Evolutionary conservation across 2,329 filamentous ascomycete genomes (phyloP), one percentile per base, ranked within the genome.

Genomic region (Cercospora sp.): DNA sequence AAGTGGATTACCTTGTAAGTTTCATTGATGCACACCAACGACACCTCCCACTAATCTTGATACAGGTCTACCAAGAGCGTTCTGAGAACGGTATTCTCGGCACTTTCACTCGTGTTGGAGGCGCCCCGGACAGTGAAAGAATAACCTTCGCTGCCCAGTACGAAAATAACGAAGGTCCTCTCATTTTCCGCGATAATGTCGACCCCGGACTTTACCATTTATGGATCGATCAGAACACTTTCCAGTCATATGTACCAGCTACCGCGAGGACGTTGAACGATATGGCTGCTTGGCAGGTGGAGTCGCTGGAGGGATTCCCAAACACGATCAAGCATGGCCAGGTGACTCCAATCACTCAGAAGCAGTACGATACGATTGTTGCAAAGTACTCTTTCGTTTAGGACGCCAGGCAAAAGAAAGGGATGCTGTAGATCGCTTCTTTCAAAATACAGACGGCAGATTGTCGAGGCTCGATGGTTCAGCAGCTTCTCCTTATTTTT

Each of bases 121-220:
- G 65, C 13, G 69, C 69, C 2, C 33, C 68, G 7, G 48, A 67
- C 3, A 16, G 4, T 7, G 65, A 70, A 23, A 36, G 70, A 12
- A 70, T 70, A 31, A 55, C 36, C 8, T 72, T 72, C 55, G 70
- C 70, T 1, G 16, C 57, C 20, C 64, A 70, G 31, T 70, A 70
- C 36, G 63, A 28, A 13, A 70, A 69, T 33, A 72, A 70, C 10
- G 70, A 70, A 62, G 68, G 69, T 16, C 64, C 69, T 28, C 30
- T 70, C 9, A 65, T 72, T 45, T 70, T 72, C 51, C 64, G 61
- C n/a, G 69, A 72, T 26, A 72, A 72, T 45, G 60, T 70, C 60
- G 67, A 70, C 57, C 31, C 60, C 7, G 69, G 65, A 12, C 69
- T 70, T 7, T 70, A 68, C 55, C 70, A 72, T 28, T 31, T 70